Percentiles rank a stretch among this genome's conserved stretches.
phyloP scores from a whole-genome alignment of 2,329 filamentous ascomycete species.

The Dothiorella sarmentorum region DNA sequence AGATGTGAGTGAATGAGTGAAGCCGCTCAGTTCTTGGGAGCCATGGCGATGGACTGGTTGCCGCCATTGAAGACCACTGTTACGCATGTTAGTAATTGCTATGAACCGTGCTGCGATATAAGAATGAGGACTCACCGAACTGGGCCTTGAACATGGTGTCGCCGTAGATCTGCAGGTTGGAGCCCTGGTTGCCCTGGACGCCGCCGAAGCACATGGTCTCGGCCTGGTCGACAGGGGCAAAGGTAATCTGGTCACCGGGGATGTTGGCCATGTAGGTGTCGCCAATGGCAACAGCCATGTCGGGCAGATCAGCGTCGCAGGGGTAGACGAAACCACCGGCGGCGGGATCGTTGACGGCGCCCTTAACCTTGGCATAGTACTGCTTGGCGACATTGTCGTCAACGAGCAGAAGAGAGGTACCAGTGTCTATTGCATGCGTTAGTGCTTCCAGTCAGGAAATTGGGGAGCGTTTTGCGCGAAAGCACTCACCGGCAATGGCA shows the following conservation, averaged over 20 bases:
- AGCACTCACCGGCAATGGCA: conserved; percentile 38
- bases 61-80: conserved; percentile 54
- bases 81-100: neutral
- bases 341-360: conserved; percentile 33
- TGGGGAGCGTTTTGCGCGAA: too few relatives aligned
- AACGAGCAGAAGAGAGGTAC: conserved; percentile 62
- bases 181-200: conserved; percentile 56
- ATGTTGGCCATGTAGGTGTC: conserved; percentile 56
- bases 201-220: conserved; percentile 63
- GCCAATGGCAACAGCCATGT: conserved; percentile 55
- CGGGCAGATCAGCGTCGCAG: conserved; percentile 41
- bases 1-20: too few relatives aligned
- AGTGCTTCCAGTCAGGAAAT: neutral
- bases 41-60: conserved; percentile 53
- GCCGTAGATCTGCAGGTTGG: conserved; percentile 59
- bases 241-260: conserved; percentile 45
- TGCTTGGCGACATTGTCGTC: conserved; percentile 50
- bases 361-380: conserved; percentile 43
- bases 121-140: conserved; percentile 37
- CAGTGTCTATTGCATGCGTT: conserved; percentile 40
- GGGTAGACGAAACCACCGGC: conserved; percentile 46
- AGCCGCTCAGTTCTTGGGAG: conserved; percentile 33
- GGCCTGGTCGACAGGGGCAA: conserved; percentile 35
- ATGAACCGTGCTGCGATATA: neutral
- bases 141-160: conserved; percentile 59